Conservation (phyloP, 805 yeast species). For the Aciculoconidium aculeatum region DNA sequence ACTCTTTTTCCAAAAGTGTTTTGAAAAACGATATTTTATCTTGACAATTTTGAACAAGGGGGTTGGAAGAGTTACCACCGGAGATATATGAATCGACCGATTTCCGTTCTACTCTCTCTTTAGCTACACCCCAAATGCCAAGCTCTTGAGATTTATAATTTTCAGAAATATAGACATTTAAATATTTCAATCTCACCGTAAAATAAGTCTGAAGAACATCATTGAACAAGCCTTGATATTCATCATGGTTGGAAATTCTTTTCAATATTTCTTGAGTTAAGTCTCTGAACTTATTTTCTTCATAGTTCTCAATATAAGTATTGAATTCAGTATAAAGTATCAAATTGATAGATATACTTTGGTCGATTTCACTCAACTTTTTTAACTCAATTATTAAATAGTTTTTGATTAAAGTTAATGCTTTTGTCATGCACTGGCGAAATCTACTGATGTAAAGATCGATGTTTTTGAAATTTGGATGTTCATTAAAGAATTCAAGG, state of each 20-base stretch:
- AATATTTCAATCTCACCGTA: constrained; percentile 45
- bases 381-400: constrained; percentile 47
- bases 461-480: constrained; percentile 54
- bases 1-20: constrained; percentile 57
- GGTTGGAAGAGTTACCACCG: constrained; percentile 3
- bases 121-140: no score
- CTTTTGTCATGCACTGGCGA: constrained; percentile 77
- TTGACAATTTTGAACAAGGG: constrained; percentile 57
- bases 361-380: constrained; percentile 18
- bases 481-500: constrained; percentile 50
- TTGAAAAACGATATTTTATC: constrained; percentile 54
- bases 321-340: constrained; percentile 60
- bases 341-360: constrained; percentile 50
- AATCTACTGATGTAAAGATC: constrained; percentile 67
- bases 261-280: constrained; percentile 30
- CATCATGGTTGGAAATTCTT: constrained; percentile 37
- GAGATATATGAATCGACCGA: constrained; percentile 4
- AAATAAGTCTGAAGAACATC: constrained; percentile 67
- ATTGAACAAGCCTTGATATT: constrained; percentile 59
- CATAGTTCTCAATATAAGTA: constrained; percentile 16
- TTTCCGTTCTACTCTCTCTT: constrained; percentile 9
- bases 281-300: constrained; percentile 23
- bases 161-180: constrained; percentile 34
- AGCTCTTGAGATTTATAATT: constrained; percentile 13
- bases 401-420: constrained; percentile 68